These are phyloP conservation scores for Bertia moriformis DNA, from an alignment of 2,329 filamentous ascomycete genomes.

Conservation along the genomic window DNA sequence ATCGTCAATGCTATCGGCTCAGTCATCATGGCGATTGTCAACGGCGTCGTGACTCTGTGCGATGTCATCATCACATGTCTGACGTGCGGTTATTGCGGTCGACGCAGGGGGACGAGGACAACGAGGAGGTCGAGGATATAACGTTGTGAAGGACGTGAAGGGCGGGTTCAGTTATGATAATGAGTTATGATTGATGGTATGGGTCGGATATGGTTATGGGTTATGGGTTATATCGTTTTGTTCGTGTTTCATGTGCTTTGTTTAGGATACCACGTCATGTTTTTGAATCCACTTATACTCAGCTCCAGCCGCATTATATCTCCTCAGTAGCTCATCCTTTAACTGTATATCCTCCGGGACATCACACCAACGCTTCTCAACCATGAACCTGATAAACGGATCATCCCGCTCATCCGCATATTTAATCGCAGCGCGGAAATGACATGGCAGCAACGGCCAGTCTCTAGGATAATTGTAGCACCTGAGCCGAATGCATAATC, in stretches of 20 bases:
- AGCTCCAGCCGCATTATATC: no score
- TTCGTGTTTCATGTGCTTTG: neutral
- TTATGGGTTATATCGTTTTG: no score
- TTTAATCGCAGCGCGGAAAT: neutral
- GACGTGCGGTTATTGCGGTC: conserved; percentile 31
- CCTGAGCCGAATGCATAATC: neutral
- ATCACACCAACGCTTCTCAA: neutral
- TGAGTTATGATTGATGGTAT: neutral
- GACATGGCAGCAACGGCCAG: neutral
- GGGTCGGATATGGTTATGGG: neutral
- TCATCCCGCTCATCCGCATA: neutral
- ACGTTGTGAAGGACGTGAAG: no score
- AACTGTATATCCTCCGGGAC: neutral
- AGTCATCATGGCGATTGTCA: conserved; percentile 53
- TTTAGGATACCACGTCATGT: no score
- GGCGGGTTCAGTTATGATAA: no score
- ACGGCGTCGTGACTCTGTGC: conserved; percentile 49
- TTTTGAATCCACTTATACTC: no score
- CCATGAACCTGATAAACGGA: neutral
- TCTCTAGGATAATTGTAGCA: neutral
- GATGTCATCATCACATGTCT: conserved; percentile 54
- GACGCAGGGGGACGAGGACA: neutral
- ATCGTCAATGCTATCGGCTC: conserved; percentile 52
- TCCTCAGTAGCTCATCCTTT: neutral
- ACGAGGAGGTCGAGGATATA: no score